These are phyloP conservation scores for Pythium rhizo-oryzae DNA, from an alignment of 352 stramenopile species.

Conservation along the genomic window DNA sequence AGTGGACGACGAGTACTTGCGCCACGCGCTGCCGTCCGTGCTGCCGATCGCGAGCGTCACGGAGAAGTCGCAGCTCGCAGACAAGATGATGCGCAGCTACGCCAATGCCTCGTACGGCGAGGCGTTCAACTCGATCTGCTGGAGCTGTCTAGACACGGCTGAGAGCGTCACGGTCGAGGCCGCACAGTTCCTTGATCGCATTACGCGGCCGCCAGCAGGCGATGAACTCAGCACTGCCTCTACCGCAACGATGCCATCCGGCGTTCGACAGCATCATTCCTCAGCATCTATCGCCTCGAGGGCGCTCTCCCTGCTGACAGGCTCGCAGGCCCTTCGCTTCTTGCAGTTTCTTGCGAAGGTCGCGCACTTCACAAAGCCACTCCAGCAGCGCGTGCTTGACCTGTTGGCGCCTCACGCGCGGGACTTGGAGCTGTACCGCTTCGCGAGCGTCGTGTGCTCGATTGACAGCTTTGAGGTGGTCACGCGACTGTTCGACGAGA, in stretches of 20 bases:
- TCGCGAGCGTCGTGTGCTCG: conserved; percentile 50
- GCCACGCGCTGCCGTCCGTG: conserved; percentile 57
- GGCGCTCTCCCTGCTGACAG: conserved; percentile 63
- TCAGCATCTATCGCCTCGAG: conserved; percentile 19
- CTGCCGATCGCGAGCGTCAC: conserved; percentile 57
- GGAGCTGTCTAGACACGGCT: conserved; percentile 67
- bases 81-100: conserved; percentile 55
- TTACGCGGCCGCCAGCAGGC: conserved; percentile 35
- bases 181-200: conserved; percentile 56
- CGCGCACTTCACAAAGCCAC: conserved; percentile 57
- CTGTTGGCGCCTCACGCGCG: conserved; percentile 49
- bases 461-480: conserved; percentile 48
- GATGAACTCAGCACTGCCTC: not conserved
- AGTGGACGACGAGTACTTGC: conserved; percentile 62
- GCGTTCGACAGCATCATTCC: not conserved
- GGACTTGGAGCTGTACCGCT: conserved; percentile 50
- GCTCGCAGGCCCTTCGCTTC: conserved; percentile 53
- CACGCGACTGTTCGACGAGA: conserved; percentile 39
- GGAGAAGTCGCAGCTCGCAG: conserved; percentile 58
- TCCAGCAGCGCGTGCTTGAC: conserved; percentile 49
- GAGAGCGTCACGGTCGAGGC: conserved; percentile 73
- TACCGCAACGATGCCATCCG: not conserved
- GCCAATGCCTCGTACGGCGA: conserved; percentile 60
- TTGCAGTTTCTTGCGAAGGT: conserved; percentile 74
- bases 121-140: conserved; percentile 62